Base-by-base conservation (phyloP, 148 eudicot genomes). In the Gaultheria prostrata region DNA sequence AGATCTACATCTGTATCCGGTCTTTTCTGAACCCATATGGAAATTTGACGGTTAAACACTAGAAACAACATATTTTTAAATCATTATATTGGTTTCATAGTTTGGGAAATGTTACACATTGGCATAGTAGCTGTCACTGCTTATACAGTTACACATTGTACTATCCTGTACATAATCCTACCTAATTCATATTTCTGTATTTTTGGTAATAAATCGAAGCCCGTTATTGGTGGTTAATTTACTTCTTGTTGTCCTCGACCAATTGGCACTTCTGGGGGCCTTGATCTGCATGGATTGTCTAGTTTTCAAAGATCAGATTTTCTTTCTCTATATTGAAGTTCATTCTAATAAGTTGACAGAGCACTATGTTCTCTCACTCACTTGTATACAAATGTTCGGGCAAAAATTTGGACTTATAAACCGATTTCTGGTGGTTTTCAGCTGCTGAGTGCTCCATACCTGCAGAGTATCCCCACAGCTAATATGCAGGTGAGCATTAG, bases 401-500 rank as follows among this genome's bases (percentile, higher is more conserved):
- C 30, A 10, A 80, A 61, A 2, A 65, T 50, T 75, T 49, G 59
- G 59, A 32, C 48, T 21, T 48, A 51, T 65, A 32, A 54, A 54
- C 77, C 30, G 15, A 48, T 54, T 83, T 54, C 83, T 81, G 53
- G 65, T 49, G 54, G 75, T 88, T 89, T 79, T 33, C 88, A 95
- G 98, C 95, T 94, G 61, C 79, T 95, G 85, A 94, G 98, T 84
- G 98, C 98, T 84, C 98, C 98, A 28, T 95, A 95, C 85, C 92
- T 95, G 43, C 85, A 85, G 76, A 88, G 86, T 83, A 80, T 86
- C 18, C 87, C 93, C 9, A 76, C 67, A 28, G 45, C 87, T 20
- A 80, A 83, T 13, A 83, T 80, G 82, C 92, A 93, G 95, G 98
- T 92, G 79, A 88, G 90, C 81, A 33, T 24, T 77, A 14, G 30